These are phyloP conservation scores for Gracilaria caudata DNA, from an alignment of 23 red algal species.

Conservation along the genomic window DNA sequence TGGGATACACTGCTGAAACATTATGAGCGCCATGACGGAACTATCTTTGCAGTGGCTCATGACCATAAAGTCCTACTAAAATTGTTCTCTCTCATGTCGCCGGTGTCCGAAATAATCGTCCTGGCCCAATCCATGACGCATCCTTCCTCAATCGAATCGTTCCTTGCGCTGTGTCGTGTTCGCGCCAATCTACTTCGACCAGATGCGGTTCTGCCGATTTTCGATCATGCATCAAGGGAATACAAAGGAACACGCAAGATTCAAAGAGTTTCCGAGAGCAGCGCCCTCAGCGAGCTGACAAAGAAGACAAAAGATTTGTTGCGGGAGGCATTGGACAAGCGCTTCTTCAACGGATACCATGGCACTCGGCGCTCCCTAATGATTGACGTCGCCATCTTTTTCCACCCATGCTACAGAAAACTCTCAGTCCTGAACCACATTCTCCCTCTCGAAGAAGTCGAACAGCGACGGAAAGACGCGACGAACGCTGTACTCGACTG, in stretches of 20 bases:
- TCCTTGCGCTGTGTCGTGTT: constrained; percentile 14
- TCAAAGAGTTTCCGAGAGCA: too few species aligned
- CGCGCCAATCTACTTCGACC: background rate
- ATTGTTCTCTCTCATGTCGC: background rate
- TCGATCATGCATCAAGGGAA: background rate
- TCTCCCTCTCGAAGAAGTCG: background rate
- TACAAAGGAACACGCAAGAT: constrained; percentile 16
- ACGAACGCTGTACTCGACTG: background rate
- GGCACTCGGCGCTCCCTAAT: constrained; percentile 16
- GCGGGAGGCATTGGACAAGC: background rate
- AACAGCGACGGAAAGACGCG: background rate
- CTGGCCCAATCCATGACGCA: background rate
- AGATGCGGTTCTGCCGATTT: background rate
- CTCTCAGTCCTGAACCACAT: background rate
- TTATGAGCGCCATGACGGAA: background rate
- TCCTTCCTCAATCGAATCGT: constrained; percentile 1
- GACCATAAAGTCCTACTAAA: background rate
- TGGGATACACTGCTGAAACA: background rate
- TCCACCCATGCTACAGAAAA: background rate
- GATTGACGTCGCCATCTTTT: background rate
- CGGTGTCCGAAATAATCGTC: background rate
- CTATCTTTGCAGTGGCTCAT: background rate
- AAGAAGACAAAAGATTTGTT: background rate
- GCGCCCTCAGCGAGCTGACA: background rate
- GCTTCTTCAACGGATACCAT: constrained; percentile 21